Evolutionary conservation across 1,139 yeast genomes (phyloP).

Genomic region (Lodderomyces parapsilosis): DNA sequence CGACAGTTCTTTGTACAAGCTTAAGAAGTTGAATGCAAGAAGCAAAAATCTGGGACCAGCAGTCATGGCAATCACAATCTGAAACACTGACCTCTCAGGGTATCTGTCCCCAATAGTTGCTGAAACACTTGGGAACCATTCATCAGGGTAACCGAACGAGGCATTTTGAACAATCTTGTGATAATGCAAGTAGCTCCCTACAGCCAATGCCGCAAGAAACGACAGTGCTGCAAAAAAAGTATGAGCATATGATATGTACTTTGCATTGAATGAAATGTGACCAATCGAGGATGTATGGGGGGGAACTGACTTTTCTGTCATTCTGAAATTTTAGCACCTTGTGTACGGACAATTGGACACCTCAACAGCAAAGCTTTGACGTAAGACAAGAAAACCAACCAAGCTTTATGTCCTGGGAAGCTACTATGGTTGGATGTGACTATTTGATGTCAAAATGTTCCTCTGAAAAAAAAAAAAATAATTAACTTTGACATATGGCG

Average conservation of each 20-base stretch:
- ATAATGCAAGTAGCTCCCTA: slow-evolving; percentile 76
- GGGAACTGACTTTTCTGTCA: background rate
- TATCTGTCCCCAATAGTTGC: slow-evolving; percentile 96
- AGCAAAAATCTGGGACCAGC: slow-evolving; percentile 85
- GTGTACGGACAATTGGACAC: background rate
- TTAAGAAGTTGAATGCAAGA: slow-evolving; percentile 57
- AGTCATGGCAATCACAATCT: slow-evolving; percentile 74
- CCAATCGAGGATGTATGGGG: background rate
- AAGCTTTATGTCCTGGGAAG: background rate
- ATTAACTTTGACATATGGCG: too few species aligned
- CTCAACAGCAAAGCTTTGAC: background rate
- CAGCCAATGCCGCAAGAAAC: slow-evolving; percentile 67
- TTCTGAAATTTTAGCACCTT: background rate
- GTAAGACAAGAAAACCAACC: background rate
- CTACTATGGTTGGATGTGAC: too few species aligned
- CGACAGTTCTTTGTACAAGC: slow-evolving; percentile 38
- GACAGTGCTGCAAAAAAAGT: slow-evolving; percentile 69
- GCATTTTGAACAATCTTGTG: slow-evolving; percentile 86
- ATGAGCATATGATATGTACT: slow-evolving; percentile 67
- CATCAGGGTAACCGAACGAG: slow-evolving; percentile 88
- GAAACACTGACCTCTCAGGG: slow-evolving; percentile 93
- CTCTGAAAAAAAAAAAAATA: too few species aligned
- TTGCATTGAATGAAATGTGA: slow-evolving; percentile 49
- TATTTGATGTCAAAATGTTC: background rate
- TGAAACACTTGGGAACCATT: slow-evolving; percentile 97